A percentile compares a stretch with the other conserved stretches of the same genome.
Conservation (phyloP, 306 rosid species). For the Cucurbita pepo region DNA sequence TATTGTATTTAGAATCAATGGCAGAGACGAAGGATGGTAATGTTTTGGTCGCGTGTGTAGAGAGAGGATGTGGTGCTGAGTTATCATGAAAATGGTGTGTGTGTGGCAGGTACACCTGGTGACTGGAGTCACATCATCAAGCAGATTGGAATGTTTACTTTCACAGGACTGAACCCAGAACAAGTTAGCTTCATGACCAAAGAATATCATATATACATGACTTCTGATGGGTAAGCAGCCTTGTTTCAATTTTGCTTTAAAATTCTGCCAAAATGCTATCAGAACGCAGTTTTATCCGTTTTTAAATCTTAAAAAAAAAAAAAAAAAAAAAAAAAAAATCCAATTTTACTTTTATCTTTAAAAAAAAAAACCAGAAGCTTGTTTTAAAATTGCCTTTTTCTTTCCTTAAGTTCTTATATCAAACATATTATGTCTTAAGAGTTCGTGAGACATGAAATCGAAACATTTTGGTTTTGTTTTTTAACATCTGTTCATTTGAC, state of each 20-base stretch:
- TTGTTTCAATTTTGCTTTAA: not conserved
- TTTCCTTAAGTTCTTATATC: too few relatives aligned
- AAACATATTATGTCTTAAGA: too few relatives aligned
- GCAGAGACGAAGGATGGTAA: not conserved
- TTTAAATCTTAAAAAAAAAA: not conserved
- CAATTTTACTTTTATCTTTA: too few relatives aligned
- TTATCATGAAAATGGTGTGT: not conserved
- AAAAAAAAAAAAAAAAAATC: too few relatives aligned
- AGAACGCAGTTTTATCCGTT: too few relatives aligned
- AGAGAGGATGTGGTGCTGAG: not conserved
- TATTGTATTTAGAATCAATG: not conserved
- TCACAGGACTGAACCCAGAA: conserved; percentile 75
- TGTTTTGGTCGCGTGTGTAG: not conserved
- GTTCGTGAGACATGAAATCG: too few relatives aligned
- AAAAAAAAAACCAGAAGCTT: too few relatives aligned
- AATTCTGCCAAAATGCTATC: not conserved
- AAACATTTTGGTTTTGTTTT: too few relatives aligned
- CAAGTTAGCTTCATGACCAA: conserved; percentile 91
- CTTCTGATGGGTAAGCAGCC: conserved; percentile 78
- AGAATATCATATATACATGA: conserved; percentile 87
- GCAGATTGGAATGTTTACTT: conserved; percentile 97
- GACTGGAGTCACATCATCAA: conserved; percentile 98
- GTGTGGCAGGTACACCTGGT: conserved; percentile 72
- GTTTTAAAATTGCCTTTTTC: too few relatives aligned
- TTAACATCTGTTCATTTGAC: not conserved